phyloP scores from a whole-genome alignment of 176 grass and related monocot genomes.

The Puccinellia tenuiflora region DNA sequence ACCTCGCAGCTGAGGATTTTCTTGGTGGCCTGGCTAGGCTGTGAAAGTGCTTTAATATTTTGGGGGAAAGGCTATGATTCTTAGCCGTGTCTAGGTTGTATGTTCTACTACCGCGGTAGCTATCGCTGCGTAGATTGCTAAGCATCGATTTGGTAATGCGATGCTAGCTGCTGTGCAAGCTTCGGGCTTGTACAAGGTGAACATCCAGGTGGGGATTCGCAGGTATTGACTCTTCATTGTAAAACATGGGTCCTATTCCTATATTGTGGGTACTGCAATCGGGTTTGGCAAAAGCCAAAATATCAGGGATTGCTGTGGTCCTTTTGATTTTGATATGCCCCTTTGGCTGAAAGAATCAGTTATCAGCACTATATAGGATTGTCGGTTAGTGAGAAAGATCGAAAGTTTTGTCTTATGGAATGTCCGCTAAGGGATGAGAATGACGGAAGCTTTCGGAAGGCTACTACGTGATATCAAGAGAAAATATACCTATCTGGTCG shows the following conservation, averaged over 20 bases:
- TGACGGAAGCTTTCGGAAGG: not conserved
- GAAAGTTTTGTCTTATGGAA: not conserved
- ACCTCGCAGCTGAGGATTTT: constrained; percentile 3
- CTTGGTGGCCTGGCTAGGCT: not conserved
- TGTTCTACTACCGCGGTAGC: not conserved
- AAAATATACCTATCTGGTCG: not conserved
- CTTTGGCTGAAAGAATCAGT: not conserved
- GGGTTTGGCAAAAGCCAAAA: not conserved
- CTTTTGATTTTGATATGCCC: not conserved
- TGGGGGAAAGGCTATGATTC: constrained; percentile 1
- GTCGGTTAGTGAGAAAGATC: not conserved
- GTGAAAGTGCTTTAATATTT: not conserved
- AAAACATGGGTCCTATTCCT: not conserved
- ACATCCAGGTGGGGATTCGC: not conserved
- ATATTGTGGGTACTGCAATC: not conserved
- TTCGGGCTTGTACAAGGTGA: not conserved
- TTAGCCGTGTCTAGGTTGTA: not conserved
- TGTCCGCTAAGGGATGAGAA: not conserved
- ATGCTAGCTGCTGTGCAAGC: not conserved
- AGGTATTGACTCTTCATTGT: not conserved
- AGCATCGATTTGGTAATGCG: constrained; percentile 1
- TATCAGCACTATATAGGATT: not conserved
- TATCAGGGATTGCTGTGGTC: not conserved
- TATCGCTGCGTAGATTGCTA: not conserved
- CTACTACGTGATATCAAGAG: not conserved